phyloP scores from a whole-genome alignment of 345 rosid species.

The Melaleuca alternifolia region DNA sequence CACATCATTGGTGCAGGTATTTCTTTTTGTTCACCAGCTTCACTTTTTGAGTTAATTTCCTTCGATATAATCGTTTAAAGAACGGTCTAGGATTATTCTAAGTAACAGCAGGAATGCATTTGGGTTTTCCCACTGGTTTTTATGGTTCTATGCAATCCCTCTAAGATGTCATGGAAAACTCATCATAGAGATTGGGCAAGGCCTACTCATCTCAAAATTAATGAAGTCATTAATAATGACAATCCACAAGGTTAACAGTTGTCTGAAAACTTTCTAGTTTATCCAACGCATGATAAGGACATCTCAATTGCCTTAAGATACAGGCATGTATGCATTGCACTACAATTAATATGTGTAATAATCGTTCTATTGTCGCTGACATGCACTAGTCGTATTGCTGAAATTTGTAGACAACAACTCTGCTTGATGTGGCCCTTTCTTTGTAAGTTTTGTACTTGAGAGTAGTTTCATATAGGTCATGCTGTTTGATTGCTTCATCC shows the following conservation, averaged over 20 bases:
- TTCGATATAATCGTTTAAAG: background rate
- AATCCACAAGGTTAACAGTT: background rate
- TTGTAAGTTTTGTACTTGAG: background rate
- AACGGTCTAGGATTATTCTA: background rate
- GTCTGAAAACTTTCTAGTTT: background rate
- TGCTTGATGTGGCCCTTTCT: background rate
- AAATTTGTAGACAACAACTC: background rate
- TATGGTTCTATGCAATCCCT: background rate
- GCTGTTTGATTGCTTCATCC: background rate
- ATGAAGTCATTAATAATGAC: background rate
- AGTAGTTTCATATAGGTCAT: background rate
- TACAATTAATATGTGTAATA: background rate
- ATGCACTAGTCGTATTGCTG: background rate
- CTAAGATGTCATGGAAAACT: background rate
- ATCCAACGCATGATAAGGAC: background rate
- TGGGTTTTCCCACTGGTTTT: background rate
- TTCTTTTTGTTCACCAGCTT: background rate
- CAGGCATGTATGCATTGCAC: background rate
- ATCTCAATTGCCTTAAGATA: background rate
- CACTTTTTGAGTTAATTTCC: background rate
- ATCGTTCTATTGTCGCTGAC: background rate
- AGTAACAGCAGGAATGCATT: background rate
- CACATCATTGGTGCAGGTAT: slow-evolving; percentile 83
- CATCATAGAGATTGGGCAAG: background rate
- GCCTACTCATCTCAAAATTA: background rate